Base-by-base conservation (phyloP, 169 alveolate genomes). In the Cryptosporidium viatorum region DNA sequence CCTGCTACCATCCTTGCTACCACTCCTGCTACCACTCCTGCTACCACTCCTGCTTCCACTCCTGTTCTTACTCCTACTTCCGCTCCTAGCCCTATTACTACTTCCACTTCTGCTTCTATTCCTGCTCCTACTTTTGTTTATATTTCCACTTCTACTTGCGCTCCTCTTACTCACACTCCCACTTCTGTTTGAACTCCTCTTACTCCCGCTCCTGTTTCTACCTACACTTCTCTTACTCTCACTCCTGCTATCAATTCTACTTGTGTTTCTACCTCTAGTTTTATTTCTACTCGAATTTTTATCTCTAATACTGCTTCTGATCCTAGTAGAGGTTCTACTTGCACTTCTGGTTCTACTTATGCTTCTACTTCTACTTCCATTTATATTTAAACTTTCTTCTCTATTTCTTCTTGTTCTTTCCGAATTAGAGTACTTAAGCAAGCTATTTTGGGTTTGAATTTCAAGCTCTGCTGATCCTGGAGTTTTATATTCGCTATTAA, bases 151-250 rank as follows among this genome's bases (percentile, higher is more conserved):
- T n/a, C 55, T 39, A 6, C 80, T 69, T 14, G 0, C 18, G 1
- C 12, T 29, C 6, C 80, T 29, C 6, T 60, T 69, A n/a, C 33
- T 69, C n/a, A 0, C 6, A 58, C 37, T 29, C 29, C 37, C 10
- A 9, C 33, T 26, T 7, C 14, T 55, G 26, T 12, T 55, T n/a
- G n/a, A n/a, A n/a, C n/a, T n/a, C n/a, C n/a, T n/a, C n/a, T n/a
- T n/a, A n/a, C n/a, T n/a, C 14, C 33, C 12, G 9, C 14, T 12
- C 21, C 48, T 71, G 14, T 33, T n/a, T 71, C 48, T 71, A 10
- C 85, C 31, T 29, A 12, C 21, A 10, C 85, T 71, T 43, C 84
- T 69, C 9, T 3, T 39, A 12, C 84, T 69, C 1, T 29, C 31
- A n/a, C 58, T 43, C 45, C 21, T 39, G 26, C 48, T 71, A 10